Evolutionary conservation across 2,329 filamentous ascomycete genomes (phyloP).

Genomic region (Xylaria sp.): DNA sequence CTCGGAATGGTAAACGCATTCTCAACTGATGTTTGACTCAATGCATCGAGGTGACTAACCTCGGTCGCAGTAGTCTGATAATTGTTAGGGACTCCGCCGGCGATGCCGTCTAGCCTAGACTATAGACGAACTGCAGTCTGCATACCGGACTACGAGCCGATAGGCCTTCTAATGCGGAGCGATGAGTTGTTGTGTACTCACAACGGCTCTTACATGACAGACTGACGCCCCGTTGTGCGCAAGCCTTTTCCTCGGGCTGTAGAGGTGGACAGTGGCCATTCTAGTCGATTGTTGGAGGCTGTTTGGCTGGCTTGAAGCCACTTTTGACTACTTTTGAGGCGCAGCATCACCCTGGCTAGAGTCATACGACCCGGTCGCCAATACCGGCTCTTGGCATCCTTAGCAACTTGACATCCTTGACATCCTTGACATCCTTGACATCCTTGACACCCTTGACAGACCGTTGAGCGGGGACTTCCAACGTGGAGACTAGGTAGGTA

Average conservation of each 20-base stretch:
- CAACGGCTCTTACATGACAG: constrained; percentile 21
- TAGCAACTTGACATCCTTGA: constrained; percentile 8
- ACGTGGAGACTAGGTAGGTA: constrained; percentile 36
- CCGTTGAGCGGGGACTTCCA: constrained; percentile 21
- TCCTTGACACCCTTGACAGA: constrained; percentile 19
- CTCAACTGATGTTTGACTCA: neutral
- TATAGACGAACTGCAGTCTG: constrained; percentile 25
- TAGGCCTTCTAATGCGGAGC: constrained; percentile 13
- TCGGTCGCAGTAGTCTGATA: constrained; percentile 26
- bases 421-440: constrained; percentile 17
- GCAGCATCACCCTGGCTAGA: constrained; percentile 41
- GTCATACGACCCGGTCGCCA: constrained; percentile 42
- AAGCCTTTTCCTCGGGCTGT: constrained; percentile 18
- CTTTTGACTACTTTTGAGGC: constrained; percentile 47
- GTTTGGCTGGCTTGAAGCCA: constrained; percentile 41
- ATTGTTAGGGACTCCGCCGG: constrained; percentile 47
- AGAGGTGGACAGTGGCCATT: constrained; percentile 21
- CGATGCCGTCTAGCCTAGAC: constrained; percentile 40
- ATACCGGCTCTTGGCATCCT: constrained; percentile 24
- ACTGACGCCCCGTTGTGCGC: constrained; percentile 14
- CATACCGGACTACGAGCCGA: constrained; percentile 32
- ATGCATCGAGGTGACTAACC: neutral
- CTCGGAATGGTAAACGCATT: neutral
- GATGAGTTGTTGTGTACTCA: constrained; percentile 19
- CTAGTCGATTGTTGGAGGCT: constrained; percentile 25